These are phyloP conservation scores for Xylaria palmicola DNA, from an alignment of 495 filamentous ascomycete genomes.

Conservation along the genomic window DNA sequence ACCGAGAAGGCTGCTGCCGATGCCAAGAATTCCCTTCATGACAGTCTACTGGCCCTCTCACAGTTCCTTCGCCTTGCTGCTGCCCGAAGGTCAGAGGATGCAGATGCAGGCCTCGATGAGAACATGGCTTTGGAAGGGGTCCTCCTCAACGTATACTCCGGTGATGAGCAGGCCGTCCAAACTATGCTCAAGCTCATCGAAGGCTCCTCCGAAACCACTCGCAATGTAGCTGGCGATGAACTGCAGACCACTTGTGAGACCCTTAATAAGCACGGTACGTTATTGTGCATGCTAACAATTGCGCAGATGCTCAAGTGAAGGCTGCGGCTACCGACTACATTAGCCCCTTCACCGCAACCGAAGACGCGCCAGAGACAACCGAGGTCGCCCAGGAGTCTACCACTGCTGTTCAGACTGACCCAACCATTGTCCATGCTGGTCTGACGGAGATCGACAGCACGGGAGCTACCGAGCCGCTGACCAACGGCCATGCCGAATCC, in stretches of 20 bases:
- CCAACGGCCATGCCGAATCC: constrained; percentile 52
- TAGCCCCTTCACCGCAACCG: constrained; percentile 37
- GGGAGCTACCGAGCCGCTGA: constrained; percentile 38
- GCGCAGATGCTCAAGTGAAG: constrained; percentile 68
- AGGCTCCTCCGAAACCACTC: constrained; percentile 71
- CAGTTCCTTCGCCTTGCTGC: constrained; percentile 81
- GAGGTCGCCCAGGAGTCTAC: constrained; percentile 42
- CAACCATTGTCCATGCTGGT: constrained; percentile 72
- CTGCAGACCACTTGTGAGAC: constrained; percentile 77
- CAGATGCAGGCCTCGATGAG: constrained; percentile 63
- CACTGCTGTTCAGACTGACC: constrained; percentile 60
- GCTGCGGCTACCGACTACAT: constrained; percentile 53
- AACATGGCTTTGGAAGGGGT: constrained; percentile 87
- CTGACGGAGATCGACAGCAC: constrained; percentile 63
- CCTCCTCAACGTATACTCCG: constrained; percentile 83
- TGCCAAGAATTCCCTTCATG: constrained; percentile 49
- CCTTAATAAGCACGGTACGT: background rate
- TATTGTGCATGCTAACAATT: constrained; percentile 25
- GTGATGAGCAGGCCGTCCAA: constrained; percentile 74
- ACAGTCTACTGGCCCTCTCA: constrained; percentile 63
- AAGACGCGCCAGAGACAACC: constrained; percentile 37
- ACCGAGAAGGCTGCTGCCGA: constrained; percentile 59
- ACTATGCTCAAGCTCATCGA: constrained; percentile 83
- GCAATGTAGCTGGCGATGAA: constrained; percentile 59
- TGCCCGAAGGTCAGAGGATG: constrained; percentile 63